These are phyloP conservation scores for Tetracladium marchalianum DNA, from an alignment of 495 filamentous ascomycete species.

Conservation along the genomic window DNA sequence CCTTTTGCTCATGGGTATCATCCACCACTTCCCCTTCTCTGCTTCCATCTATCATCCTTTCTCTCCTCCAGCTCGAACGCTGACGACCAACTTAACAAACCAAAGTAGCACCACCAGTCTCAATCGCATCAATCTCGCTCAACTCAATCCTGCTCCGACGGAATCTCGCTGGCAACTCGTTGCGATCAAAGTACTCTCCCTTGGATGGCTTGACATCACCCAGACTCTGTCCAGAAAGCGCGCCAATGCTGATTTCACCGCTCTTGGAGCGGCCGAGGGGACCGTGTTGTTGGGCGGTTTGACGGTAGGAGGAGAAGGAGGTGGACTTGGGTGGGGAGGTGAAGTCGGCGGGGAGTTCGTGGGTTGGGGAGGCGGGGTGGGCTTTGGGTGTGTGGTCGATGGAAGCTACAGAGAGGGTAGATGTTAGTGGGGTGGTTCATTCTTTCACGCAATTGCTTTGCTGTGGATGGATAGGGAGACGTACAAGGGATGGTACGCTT, in stretches of 20 bases:
- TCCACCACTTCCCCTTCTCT: not conserved
- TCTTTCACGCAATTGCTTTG: not conserved
- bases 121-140: slow-evolving; percentile 90
- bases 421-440: too few relatives aligned
- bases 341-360: slow-evolving; percentile 28
- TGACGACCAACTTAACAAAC: slow-evolving; percentile 31
- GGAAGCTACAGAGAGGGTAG: slow-evolving; percentile 37
- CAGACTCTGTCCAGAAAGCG: slow-evolving; percentile 52
- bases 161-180: slow-evolving; percentile 77
- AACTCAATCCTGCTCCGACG: slow-evolving; percentile 57
- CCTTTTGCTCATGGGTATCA: slow-evolving; percentile 2
- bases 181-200: slow-evolving; percentile 81
- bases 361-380: slow-evolving; percentile 36
- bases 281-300: slow-evolving; percentile 88
- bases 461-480: slow-evolving; percentile 21
- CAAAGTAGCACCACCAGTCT: slow-evolving; percentile 78
- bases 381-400: slow-evolving; percentile 62
- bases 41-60: slow-evolving; percentile 6
- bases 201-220: slow-evolving; percentile 58
- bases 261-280: slow-evolving; percentile 54
- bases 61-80: too few relatives aligned
- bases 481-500: slow-evolving; percentile 74
- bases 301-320: slow-evolving; percentile 84
- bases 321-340: slow-evolving; percentile 31
- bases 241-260: slow-evolving; percentile 49